Base-by-base conservation (phyloP, 768 basidiomycete genomes). In the Naganishia vishniacii region DNA sequence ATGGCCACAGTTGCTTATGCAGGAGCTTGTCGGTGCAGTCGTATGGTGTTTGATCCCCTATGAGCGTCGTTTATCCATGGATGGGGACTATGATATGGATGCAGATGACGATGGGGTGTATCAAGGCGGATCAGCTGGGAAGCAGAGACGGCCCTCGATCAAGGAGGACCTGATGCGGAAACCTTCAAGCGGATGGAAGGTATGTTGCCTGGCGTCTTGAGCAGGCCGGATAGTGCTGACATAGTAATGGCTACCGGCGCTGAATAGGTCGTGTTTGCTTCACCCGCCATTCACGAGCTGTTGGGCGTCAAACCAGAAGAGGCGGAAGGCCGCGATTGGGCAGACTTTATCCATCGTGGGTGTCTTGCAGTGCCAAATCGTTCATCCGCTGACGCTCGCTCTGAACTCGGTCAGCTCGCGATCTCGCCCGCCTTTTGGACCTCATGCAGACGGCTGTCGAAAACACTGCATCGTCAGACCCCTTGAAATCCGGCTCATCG, bases 11-110 rank as follows among this genome's bases (percentile, higher is more conserved):
- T 61, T 77, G 16, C 53, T 77, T 18, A 51, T 77, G 48, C 71
- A 74, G 62, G 76, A 77, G 60, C 61, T 77, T 1, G 69, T 72
- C 0, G 74, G 74, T 12, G 64, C 72, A 2, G 69, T 73, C 12
- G 62, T 74, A 13, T 75, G 75, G 67, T 77, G 76, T 65, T 47
- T 77, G 62, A 74, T 74, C 40, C 76, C 76, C 15, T 67, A 63
- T 28, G 48, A 61, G 40, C 44, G 49, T 23, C 53, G 56, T 48
- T 34, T 29, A 47, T 49, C 40, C 26, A 49, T 1, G 40, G 49
- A 4, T 25, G 49, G 46, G 49, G 62, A 48, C 66, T 28, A 37
- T 51, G 40, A 60, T 23, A 44, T 41, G 40, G 42, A 28, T 20
- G 42, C 11, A 1, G 32, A 41, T 20, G 25, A 47, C 16, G 29